Conservation (phyloP, 257 asterid genomes). For the Jacaranda copaia region DNA sequence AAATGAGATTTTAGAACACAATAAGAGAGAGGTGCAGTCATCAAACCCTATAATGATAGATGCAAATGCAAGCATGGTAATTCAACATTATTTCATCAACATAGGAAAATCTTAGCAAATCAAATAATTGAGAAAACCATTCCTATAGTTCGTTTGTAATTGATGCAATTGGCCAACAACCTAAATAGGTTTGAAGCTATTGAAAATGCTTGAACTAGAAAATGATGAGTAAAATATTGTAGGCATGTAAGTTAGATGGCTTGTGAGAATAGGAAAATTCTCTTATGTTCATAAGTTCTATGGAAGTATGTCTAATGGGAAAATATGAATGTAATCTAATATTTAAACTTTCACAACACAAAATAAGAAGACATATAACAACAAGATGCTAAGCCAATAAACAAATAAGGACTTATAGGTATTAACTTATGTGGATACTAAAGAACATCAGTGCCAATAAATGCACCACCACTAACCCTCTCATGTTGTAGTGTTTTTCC, state of each 20-base stretch:
- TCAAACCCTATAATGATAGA: slow-evolving; percentile 17
- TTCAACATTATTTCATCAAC: slow-evolving; percentile 11
- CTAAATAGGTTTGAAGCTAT: slow-evolving; percentile 17
- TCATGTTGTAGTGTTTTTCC: slow-evolving; percentile 96
- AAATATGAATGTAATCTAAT: slow-evolving; percentile 1
- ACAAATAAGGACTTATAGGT: slow-evolving; percentile 65
- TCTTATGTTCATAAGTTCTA: neutral
- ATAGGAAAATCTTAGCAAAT: neutral
- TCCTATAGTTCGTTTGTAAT: slow-evolving; percentile 17
- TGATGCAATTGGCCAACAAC: slow-evolving; percentile 1
- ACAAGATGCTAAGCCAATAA: slow-evolving; percentile 2
- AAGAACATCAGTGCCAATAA: slow-evolving; percentile 87
- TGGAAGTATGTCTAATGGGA: slow-evolving; percentile 24
- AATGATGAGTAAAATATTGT: neutral
- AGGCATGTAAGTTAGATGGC: neutral
- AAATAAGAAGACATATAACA: slow-evolving; percentile 23
- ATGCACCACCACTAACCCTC: slow-evolving; percentile 94
- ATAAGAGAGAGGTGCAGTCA: too few relatives aligned
- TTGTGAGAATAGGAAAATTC: neutral
- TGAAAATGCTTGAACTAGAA: neutral
- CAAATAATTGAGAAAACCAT: slow-evolving; percentile 22
- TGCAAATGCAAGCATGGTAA: slow-evolving; percentile 19
- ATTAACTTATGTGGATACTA: slow-evolving; percentile 90
- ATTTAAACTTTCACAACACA: slow-evolving; percentile 19
- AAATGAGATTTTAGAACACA: too few relatives aligned